Evolutionary conservation across 176 grass and related monocot genomes (phyloP).

Genomic region (Zoysia pacifica): DNA sequence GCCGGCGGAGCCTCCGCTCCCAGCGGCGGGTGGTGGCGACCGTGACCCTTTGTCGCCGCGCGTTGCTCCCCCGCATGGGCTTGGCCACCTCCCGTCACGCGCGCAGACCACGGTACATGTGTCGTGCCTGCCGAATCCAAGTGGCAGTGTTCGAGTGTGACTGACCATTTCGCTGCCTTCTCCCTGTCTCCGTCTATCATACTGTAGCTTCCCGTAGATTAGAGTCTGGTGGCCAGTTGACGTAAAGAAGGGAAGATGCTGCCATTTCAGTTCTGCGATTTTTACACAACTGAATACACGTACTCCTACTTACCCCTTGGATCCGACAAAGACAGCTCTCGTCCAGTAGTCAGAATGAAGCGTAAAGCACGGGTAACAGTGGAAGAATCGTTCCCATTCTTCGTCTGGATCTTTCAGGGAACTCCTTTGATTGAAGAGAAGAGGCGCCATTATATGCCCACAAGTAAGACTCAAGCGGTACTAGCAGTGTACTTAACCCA

Average conservation of each 20-base stretch:
- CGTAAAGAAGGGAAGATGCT: background rate
- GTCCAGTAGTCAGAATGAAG: background rate
- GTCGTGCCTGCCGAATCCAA: constrained; percentile 2
- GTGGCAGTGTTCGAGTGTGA: constrained; percentile 13
- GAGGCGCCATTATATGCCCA: too few species aligned
- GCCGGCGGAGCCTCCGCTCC: background rate
- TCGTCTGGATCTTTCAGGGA: background rate
- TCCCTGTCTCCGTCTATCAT: background rate
- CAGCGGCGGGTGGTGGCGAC: background rate
- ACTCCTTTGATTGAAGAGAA: constrained; percentile 13
- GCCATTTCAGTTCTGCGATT: background rate
- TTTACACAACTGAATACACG: background rate
- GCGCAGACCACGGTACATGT: background rate
- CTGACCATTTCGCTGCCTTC: background rate
- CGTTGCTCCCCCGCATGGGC: background rate
- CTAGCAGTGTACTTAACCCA: background rate
- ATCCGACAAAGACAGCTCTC: background rate
- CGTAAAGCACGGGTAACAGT: background rate
- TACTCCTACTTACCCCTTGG: background rate
- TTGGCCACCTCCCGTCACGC: background rate
- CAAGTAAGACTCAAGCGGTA: background rate
- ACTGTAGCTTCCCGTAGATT: background rate
- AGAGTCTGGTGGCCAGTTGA: background rate
- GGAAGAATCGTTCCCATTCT: background rate
- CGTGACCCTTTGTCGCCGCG: background rate